Evolutionary conservation across 805 yeast species (phyloP).

Genomic region (Phaffomyces antillensis): DNA sequence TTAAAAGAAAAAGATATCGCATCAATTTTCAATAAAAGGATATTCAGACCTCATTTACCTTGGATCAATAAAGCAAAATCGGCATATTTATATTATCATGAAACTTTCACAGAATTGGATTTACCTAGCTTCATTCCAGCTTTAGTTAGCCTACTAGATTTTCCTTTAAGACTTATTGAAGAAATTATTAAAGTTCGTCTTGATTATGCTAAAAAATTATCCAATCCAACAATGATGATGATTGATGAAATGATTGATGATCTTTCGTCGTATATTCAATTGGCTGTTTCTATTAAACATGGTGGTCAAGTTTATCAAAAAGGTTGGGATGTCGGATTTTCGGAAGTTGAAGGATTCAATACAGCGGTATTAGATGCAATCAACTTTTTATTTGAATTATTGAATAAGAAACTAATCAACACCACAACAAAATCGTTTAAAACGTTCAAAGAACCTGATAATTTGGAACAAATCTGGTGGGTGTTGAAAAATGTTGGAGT

Average conservation of each 20-base stretch:
- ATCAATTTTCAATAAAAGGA: slow-evolving; percentile 60
- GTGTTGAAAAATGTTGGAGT: slow-evolving; percentile 71
- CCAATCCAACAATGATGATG: slow-evolving; percentile 89
- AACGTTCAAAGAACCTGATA: slow-evolving; percentile 88
- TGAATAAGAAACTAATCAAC: slow-evolving; percentile 73
- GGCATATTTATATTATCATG: slow-evolving; percentile 57
- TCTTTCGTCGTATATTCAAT: slow-evolving; percentile 64
- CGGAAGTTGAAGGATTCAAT: slow-evolving; percentile 60
- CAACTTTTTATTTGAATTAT: slow-evolving; percentile 57
- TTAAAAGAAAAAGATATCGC: slow-evolving; percentile 75
- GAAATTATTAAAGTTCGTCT: slow-evolving; percentile 72
- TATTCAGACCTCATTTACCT: slow-evolving; percentile 65
- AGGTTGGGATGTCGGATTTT: slow-evolving; percentile 64
- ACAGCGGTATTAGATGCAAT: slow-evolving; percentile 66
- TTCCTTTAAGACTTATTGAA: slow-evolving; percentile 74
- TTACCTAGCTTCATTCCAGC: slow-evolving; percentile 66
- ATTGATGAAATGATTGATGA: slow-evolving; percentile 91
- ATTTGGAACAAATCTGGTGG: slow-evolving; percentile 75
- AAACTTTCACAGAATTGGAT: slow-evolving; percentile 57
- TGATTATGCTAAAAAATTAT: slow-evolving; percentile 67
- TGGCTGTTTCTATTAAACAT: slow-evolving; percentile 69
- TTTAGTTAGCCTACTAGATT: slow-evolving; percentile 56
- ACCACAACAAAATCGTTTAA: slow-evolving; percentile 66
- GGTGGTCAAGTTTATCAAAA: slow-evolving; percentile 52
- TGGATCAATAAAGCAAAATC: slow-evolving; percentile 77